Conservation (phyloP, 805 yeast genomes). For the Teunomyces aglyptinius region DNA sequence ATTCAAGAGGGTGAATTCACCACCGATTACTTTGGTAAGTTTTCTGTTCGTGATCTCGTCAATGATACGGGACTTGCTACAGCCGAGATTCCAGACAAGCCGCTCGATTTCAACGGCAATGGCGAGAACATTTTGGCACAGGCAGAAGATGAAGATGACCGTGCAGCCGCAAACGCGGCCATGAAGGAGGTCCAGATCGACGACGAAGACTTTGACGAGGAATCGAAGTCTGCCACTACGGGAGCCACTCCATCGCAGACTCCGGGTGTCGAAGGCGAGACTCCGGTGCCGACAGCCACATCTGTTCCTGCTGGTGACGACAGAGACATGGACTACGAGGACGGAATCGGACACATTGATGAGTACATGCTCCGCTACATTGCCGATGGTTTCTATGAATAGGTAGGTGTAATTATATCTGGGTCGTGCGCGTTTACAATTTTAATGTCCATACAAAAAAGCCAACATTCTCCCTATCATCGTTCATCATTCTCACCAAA, state of each 20-base stretch:
- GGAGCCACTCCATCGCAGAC: constrained; percentile 27
- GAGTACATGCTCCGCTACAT: constrained; percentile 94
- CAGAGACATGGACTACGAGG: constrained; percentile 49
- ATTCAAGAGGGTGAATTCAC: constrained; percentile 98
- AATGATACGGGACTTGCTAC: constrained; percentile 52
- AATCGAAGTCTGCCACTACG: constrained; percentile 20
- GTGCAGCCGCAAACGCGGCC: constrained; percentile 86
- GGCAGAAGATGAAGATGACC: constrained; percentile 93
- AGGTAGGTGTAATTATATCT: background rate
- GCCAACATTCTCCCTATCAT: background rate
- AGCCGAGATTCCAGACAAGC: constrained; percentile 38
- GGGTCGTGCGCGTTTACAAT: background rate
- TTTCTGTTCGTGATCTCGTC: constrained; percentile 81
- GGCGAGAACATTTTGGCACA: constrained; percentile 71
- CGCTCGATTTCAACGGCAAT: constrained; percentile 33
- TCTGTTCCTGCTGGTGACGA: constrained; percentile 13
- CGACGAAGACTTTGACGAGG: constrained; percentile 77
- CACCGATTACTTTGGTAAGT: constrained; percentile 88
- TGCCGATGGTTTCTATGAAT: constrained; percentile 70
- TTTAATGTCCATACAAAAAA: background rate
- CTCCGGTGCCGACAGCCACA: constrained; percentile 8
- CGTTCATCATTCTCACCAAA: background rate
- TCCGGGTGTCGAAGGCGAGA: constrained; percentile 23
- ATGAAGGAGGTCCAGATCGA: constrained; percentile 83
- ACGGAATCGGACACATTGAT: constrained; percentile 79